Base-by-base conservation (phyloP, 2,329 filamentous ascomycete species). In the Claviceps pusilla region DNA sequence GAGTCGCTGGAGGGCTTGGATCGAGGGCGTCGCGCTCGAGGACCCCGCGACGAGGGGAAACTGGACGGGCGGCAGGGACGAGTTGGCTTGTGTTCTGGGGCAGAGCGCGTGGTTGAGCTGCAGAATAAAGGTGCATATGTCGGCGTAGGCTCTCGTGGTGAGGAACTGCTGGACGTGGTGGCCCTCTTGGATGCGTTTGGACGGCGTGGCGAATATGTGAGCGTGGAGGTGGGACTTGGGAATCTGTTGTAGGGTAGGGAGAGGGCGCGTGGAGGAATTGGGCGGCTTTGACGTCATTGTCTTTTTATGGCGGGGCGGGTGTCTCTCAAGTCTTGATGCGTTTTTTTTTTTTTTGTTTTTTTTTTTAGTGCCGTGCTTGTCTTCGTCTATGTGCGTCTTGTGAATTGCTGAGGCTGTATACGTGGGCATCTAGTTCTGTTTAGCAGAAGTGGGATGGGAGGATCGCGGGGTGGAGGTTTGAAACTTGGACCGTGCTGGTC, bases 61-160 rank as follows among this genome's bases (percentile, higher is more conserved):
- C 53, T 76, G 74, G 54, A 57, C 60, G 37, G 68, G 66, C 42
- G 60, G 57, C 54, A 62, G 11, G 14, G 46, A 54, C 12, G 56
- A 57, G 7, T 33, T 3, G n/a, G 59, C n/a, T 59, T 79, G 77
- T 47, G 73, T 65, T 48, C 80, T 74, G 0, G 91, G 90, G 60
- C 91, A 87, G 71, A 97, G 81, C 11, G 90, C 79, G 55, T 84
- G 82, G 68, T 95, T 97, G 50, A 98, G 82, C 70, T 97, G 93
- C 59, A 95, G 76, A 49, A 97, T 73, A 67, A 95, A 97, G 49
- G 80, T 78, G 68, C 88, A 86, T 53, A 98, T 87, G 65, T 96
- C 89, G 56, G 82, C 78, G 70, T 97, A 96, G 48, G 89, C 93
- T 60, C 79, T 80, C 50, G 87, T 89, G 9, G 77, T 78, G 53